Base-by-base conservation (phyloP, 805 yeast species). In the Pichia californica region DNA sequence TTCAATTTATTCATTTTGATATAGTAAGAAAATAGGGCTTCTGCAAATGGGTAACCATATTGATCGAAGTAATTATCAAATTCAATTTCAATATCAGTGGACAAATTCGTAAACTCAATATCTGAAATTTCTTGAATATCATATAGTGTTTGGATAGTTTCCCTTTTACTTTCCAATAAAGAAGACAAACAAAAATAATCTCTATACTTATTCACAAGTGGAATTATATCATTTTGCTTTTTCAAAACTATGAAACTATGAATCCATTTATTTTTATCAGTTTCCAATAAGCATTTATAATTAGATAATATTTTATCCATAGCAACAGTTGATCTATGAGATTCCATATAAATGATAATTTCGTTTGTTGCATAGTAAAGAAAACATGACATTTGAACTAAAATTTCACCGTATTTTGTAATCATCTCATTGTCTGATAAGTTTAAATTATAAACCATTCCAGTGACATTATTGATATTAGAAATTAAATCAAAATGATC, bases 11-110 rank as follows among this genome's bases (percentile, higher is more conserved):
- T 76, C 7, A 71, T 58, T 33, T 68, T 62, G 18, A 83, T 67
- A 52, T 79, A 82, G 57, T 74, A 75, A 18, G 68, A 67, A 58
- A 79, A 88, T 25, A 87, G 66, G 1, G 74, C 71, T 5, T 68
- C 55, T 0, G 94, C 94, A 68, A 88, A 88, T 3, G 62, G 68
- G 53, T 81, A 82, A 1, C 82, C 86, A 60, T 75, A 85, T 40
- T 69, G 69, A 14, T 72, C 71, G 55, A 86, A 78, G 56, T 74
- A 83, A 28, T 64, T 61, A 18, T 65, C 68, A 50, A 79, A 77
- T 23, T 48, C 48, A 2, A 31, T 1, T 11, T 50, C 49, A 21
- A 55, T 29, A 26, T 40, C 63, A 52, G 49, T 44, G 45, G 30
- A 26, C 10, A 31, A 26, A 45, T 55, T 16, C 49, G 64, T 14